A percentile compares a stretch with the other conserved stretches of the same genome.
Conservation (phyloP, 169 alveolate genomes). For the Condylostoma magnum region DNA sequence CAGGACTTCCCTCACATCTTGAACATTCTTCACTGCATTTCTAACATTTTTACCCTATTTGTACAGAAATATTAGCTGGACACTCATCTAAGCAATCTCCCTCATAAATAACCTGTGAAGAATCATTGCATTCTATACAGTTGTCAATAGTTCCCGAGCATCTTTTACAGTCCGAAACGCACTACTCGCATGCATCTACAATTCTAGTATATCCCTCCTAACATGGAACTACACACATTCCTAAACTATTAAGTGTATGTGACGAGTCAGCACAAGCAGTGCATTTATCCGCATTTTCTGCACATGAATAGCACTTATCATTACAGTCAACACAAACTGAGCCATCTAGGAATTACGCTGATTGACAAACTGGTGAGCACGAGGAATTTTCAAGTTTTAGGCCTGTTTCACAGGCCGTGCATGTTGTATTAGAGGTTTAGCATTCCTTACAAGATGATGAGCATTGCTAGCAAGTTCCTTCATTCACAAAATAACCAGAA, state of each 20-base stretch:
- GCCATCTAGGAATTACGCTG: background rate
- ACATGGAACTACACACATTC: slow-evolving; percentile 22
- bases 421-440: background rate
- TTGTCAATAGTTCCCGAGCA: background rate
- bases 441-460: background rate
- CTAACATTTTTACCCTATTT: background rate
- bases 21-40: background rate
- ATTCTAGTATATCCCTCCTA: background rate
- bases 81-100: slow-evolving; percentile 7
- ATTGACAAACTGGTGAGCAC: background rate
- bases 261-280: background rate
- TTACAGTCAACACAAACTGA: background rate
- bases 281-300: background rate
- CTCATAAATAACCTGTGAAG: background rate
- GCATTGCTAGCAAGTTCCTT: slow-evolving; percentile 3
- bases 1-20: background rate
- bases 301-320: background rate
- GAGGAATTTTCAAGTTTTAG: no score
- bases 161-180: slow-evolving; percentile 13
- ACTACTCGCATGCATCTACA: background rate
- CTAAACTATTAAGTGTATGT: background rate
- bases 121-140: slow-evolving; percentile 12
- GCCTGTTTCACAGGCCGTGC: slow-evolving; percentile 3
- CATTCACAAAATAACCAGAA: no score
- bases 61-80: slow-evolving; percentile 12